Percentiles rank a stretch among this genome's conserved stretches.
Conservation (phyloP, 768 basidiomycete genomes). For the Lactarius deliciosus region DNA sequence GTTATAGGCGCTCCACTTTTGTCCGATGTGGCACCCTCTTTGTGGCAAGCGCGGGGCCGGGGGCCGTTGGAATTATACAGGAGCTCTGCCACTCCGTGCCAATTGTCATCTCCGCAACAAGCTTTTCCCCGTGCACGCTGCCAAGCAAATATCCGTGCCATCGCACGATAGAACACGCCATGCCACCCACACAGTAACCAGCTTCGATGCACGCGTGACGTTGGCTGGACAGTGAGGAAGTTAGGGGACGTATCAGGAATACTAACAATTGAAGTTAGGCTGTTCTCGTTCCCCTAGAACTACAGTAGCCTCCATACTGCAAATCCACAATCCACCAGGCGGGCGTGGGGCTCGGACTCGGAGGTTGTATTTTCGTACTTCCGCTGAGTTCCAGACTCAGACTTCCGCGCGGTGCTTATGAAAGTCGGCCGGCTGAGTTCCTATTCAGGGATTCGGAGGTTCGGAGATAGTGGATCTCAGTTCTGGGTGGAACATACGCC, state of each 20-base stretch:
- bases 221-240: not conserved
- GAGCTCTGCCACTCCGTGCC: not conserved
- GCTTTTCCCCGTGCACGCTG: not conserved
- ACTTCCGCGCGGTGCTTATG: not conserved
- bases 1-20: not conserved
- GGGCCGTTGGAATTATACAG: not conserved
- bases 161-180: not conserved
- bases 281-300: not conserved
- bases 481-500: not conserved
- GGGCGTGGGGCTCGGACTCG: not conserved
- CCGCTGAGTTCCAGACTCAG: slow-evolving; percentile 1
- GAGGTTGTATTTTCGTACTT: slow-evolving; percentile 7
- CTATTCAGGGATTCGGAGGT: not conserved
- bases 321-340: too few relatives aligned
- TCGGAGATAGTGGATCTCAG: not conserved
- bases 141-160: not conserved
- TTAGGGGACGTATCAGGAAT: not conserved
- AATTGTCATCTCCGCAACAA: not conserved
- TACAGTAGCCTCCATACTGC: not conserved
- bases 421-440: not conserved
- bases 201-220: not conserved
- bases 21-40: not conserved
- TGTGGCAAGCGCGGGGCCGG: too few relatives aligned
- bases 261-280: not conserved
- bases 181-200: not conserved